These are phyloP conservation scores for Retiboletus fuscus DNA, from an alignment of 1,284 basidiomycete genomes.

Conservation along the genomic window DNA sequence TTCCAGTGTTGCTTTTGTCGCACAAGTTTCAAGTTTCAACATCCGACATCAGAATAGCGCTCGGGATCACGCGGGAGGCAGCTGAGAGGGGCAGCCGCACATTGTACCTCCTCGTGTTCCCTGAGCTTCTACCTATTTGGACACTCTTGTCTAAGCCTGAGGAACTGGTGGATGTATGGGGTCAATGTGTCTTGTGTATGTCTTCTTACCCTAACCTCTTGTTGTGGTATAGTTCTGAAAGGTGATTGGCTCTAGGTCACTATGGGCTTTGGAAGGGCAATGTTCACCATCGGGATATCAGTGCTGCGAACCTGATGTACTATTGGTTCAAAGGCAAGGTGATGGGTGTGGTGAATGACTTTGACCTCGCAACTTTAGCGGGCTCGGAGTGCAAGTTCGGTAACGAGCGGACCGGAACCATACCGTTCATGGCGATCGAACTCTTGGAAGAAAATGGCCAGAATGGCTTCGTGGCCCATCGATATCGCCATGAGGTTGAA, in stretches of 20 bases:
- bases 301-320: slow-evolving; percentile 4
- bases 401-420: background rate
- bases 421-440: background rate
- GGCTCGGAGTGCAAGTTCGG: background rate
- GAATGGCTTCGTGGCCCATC: background rate
- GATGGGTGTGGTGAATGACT: slow-evolving; percentile 2
- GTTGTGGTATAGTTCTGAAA: background rate
- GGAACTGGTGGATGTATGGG: background rate
- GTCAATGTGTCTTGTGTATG: background rate
- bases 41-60: background rate
- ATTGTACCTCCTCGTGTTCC: slow-evolving; percentile 1
- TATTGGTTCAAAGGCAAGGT: background rate
- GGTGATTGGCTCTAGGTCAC: background rate
- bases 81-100: slow-evolving; percentile 3
- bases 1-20: background rate
- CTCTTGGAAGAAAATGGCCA: background rate
- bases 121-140: background rate
- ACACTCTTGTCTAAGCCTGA: background rate
- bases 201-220: background rate
- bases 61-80: background rate
- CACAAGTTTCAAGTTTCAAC: slow-evolving; percentile 1
- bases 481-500: background rate
- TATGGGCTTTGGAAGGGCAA: background rate
- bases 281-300: slow-evolving; percentile 2
- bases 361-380: background rate